phyloP scores from a whole-genome alignment of 257 asterid genomes.

The Nyctanthes arbortristis region DNA sequence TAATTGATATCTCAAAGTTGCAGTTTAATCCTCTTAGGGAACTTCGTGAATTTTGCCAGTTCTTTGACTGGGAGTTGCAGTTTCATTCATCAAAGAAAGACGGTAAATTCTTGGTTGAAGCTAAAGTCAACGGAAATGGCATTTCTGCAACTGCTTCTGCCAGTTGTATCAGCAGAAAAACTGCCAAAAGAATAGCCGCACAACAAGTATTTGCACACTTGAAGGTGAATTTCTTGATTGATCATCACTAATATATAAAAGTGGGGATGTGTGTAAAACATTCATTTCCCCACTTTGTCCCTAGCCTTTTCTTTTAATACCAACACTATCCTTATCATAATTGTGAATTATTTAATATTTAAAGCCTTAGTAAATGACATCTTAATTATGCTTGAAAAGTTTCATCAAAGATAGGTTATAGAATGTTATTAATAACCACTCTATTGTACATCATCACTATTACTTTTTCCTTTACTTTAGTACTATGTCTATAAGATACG shows the following conservation, averaged over 20 bases:
- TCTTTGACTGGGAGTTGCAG: slow-evolving; percentile 49
- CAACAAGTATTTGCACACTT: slow-evolving; percentile 40
- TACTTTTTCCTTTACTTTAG: too few relatives aligned
- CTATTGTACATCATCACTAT: too few relatives aligned
- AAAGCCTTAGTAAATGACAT: too few relatives aligned
- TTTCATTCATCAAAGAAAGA: slow-evolving; percentile 46
- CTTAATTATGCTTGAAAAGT: too few relatives aligned
- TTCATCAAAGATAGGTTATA: too few relatives aligned
- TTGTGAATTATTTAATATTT: too few relatives aligned
- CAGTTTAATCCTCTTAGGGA: slow-evolving; percentile 70
- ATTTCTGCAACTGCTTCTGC: slow-evolving; percentile 43
- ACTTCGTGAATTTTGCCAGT: slow-evolving; percentile 79
- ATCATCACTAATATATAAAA: background rate
- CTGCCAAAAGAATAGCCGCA: slow-evolving; percentile 65
- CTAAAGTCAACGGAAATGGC: slow-evolving; percentile 45
- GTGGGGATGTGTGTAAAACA: too few relatives aligned
- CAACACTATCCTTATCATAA: too few relatives aligned
- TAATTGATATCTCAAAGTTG: slow-evolving; percentile 58
- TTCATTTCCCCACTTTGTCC: too few relatives aligned
- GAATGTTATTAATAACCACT: too few relatives aligned
- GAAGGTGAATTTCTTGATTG: slow-evolving; percentile 51
- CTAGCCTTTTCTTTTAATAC: too few relatives aligned
- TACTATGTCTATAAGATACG: too few relatives aligned
- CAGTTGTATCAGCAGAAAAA: slow-evolving; percentile 49
- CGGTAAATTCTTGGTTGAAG: slow-evolving; percentile 48